phyloP scores from a whole-genome alignment of 164 flowering plant species.

The Saururus chinensis region DNA sequence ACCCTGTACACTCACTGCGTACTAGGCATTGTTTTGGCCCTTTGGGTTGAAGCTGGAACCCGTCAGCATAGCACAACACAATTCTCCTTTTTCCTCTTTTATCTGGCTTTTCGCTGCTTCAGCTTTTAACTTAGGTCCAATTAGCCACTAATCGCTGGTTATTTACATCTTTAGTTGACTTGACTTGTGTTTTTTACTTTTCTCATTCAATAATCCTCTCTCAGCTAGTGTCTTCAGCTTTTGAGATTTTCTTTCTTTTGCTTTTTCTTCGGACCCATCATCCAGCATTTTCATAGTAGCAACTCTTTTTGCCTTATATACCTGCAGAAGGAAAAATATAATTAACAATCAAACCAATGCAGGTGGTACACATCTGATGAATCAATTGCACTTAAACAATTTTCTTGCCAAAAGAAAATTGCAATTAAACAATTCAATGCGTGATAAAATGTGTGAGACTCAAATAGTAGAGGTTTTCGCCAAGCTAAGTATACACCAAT shows the following conservation, averaged over 20 bases:
- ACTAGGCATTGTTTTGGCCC: too few species aligned
- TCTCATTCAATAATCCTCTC: constrained; percentile 48
- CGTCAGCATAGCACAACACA: too few species aligned
- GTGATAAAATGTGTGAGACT: too few species aligned
- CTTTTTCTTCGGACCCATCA: constrained; percentile 80
- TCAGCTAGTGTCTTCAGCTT: constrained; percentile 44
- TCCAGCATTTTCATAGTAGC: constrained; percentile 82
- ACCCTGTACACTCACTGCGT: too few species aligned
- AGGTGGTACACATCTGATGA: background rate
- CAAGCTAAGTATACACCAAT: too few species aligned
- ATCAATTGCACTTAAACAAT: background rate
- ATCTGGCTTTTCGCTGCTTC: background rate
- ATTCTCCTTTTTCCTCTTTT: too few species aligned
- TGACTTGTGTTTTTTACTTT: constrained; percentile 29
- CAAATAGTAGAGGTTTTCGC: too few species aligned
- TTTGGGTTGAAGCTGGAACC: too few species aligned
- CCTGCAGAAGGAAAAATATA: constrained; percentile 26
- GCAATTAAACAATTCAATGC: too few species aligned
- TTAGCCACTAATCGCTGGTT: background rate
- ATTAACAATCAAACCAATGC: too few species aligned
- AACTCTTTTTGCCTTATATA: constrained; percentile 67
- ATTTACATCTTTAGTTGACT: background rate
- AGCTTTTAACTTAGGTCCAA: background rate
- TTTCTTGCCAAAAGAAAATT: background rate
- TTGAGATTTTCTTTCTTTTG: constrained; percentile 55